phyloP scores from a whole-genome alignment of 768 basidiomycete species.

The Cystoderma amianthinum region DNA sequence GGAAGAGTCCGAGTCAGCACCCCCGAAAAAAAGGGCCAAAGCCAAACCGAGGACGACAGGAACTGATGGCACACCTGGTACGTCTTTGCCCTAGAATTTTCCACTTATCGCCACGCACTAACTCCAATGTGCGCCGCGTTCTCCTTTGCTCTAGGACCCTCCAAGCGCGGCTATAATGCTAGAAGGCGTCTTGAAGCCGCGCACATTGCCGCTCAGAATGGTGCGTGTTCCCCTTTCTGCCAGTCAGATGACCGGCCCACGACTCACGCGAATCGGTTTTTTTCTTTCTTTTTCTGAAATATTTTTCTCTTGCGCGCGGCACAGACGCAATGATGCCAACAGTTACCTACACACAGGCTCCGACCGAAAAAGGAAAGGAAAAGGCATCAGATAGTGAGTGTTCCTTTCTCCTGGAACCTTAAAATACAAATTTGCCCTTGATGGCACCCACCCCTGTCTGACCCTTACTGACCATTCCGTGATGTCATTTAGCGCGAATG shows the following conservation, averaged over 20 bases:
- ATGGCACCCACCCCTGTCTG: not conserved
- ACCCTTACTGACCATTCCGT: not conserved
- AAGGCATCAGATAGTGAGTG: slow-evolving; percentile 30
- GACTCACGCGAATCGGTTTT: slow-evolving; percentile 2
- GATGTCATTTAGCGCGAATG: slow-evolving; percentile 13
- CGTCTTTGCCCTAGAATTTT: slow-evolving; percentile 1
- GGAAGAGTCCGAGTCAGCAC: not conserved
- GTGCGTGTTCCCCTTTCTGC: slow-evolving; percentile 28
- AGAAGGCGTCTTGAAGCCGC: slow-evolving; percentile 72
- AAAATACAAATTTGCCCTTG: not conserved
- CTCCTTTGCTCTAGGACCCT: slow-evolving; percentile 22
- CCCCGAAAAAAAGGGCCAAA: slow-evolving; percentile 29
- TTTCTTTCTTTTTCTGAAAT: slow-evolving; percentile 2
- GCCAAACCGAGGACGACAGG: slow-evolving; percentile 30
- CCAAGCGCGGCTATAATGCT: slow-evolving; percentile 62
- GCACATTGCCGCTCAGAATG: slow-evolving; percentile 57
- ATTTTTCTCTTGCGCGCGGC: slow-evolving; percentile 4
- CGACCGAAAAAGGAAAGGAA: slow-evolving; percentile 39
- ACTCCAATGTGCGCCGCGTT: not conserved
- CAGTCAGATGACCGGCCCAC: slow-evolving; percentile 4
- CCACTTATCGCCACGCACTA: slow-evolving; percentile 1
- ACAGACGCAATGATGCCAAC: slow-evolving; percentile 39
- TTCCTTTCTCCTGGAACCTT: not conserved
- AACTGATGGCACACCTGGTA: slow-evolving; percentile 7
- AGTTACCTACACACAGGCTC: slow-evolving; percentile 28